phyloP scores from a whole-genome alignment of 2,329 filamentous ascomycete genomes.

The Fusarium drepaniforme region DNA sequence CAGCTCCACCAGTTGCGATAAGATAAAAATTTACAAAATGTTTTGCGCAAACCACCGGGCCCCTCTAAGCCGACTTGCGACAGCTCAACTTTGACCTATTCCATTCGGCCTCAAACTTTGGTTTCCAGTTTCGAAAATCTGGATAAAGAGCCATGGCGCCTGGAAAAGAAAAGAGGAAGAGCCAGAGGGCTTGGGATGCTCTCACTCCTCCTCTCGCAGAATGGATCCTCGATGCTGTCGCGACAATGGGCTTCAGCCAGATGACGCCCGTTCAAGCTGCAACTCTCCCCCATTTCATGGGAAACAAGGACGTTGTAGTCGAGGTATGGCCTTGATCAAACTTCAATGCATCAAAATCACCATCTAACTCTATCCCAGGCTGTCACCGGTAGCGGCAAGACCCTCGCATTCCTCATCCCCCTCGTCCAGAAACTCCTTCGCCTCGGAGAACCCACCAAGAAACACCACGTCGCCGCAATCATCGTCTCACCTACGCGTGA shows the following conservation, averaged over 20 bases:
- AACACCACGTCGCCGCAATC: constrained; percentile 90
- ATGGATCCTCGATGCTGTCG: constrained; percentile 89
- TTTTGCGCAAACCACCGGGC: constrained; percentile 39
- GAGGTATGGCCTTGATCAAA: constrained; percentile 63
- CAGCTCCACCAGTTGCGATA: constrained; percentile 48
- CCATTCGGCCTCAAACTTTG: neutral
- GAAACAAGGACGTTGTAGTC: constrained; percentile 92
- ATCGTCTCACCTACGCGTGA: constrained; percentile 93
- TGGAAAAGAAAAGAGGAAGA: constrained; percentile 55
- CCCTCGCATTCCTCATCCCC: constrained; percentile 86
- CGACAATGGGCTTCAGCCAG: constrained; percentile 85
- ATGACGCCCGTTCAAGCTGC: constrained; percentile 97
- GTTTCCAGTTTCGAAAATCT: neutral
- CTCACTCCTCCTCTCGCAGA: constrained; percentile 55
- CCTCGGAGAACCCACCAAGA: constrained; percentile 85
- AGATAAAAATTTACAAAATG: constrained; percentile 47
- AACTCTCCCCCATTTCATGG: constrained; percentile 88
- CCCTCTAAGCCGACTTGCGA: constrained; percentile 35
- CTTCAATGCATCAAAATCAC: neutral
- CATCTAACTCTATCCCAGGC: constrained; percentile 61
- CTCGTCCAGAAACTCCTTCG: constrained; percentile 85
- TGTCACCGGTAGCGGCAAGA: constrained; percentile 93
- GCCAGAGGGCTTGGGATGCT: constrained; percentile 60
- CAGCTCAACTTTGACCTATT: constrained; percentile 4
- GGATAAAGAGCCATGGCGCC: constrained; percentile 45